Evolutionary conservation across 164 flowering plant species (phyloP).

Genomic region (Hamamelis virginiana): DNA sequence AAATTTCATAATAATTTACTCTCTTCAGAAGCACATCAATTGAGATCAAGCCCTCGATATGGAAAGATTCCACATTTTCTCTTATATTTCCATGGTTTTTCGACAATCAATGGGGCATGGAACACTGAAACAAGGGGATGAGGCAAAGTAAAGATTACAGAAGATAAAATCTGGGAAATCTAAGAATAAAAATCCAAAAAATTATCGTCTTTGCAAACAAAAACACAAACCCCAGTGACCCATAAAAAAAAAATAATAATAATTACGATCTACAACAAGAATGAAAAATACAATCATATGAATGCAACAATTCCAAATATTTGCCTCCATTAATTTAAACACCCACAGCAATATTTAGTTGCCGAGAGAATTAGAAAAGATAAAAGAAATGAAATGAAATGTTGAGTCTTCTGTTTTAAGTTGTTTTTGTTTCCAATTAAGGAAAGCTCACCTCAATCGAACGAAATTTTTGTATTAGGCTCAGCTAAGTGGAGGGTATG

Average conservation of each 20-base stretch:
- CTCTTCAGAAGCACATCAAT: neutral
- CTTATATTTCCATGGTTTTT: no score
- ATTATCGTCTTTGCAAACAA: neutral
- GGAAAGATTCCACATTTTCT: no score
- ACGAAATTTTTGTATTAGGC: neutral
- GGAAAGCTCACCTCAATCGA: neutral
- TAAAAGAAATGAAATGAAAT: neutral
- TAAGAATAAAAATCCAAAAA: no score
- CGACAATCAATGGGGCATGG: no score
- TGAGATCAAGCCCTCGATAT: neutral
- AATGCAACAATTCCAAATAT: neutral
- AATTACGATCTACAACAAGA: conserved; percentile 10
- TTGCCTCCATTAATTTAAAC: neutral
- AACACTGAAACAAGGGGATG: neutral
- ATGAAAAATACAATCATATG: neutral
- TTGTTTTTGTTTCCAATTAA: neutral
- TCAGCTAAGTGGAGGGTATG: neutral
- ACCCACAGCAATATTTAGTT: neutral
- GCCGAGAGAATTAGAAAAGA: neutral
- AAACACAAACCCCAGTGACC: neutral
- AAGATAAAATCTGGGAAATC: no score
- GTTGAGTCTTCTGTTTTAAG: neutral
- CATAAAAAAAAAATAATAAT: neutral
- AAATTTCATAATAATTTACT: no score
- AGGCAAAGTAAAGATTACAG: neutral